Evolutionary conservation across 768 basidiomycete species (phyloP).

Genomic region (Psilocybe sp.): DNA sequence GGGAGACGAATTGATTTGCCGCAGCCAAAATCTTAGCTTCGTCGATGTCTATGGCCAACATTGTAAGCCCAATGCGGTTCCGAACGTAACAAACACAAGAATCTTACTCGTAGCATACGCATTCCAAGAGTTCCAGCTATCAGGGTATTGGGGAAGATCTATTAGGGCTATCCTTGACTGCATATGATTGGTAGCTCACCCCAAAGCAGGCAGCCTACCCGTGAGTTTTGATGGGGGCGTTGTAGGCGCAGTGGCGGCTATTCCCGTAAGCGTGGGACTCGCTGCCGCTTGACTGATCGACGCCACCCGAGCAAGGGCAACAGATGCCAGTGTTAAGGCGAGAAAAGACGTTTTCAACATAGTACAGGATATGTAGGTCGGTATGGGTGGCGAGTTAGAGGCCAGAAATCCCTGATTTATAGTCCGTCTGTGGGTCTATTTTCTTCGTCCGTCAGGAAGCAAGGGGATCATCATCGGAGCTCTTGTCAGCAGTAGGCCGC

Average conservation of each 20-base stretch:
- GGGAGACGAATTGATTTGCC: constrained; percentile 42
- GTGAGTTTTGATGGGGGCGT: constrained; percentile 35
- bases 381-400: no score
- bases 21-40: constrained; percentile 43
- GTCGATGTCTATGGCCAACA: constrained; percentile 33
- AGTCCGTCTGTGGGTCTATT: no score
- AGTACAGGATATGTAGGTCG: no score
- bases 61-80: background rate
- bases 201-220: constrained; percentile 46
- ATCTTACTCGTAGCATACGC: constrained; percentile 35
- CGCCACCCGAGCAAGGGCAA: constrained; percentile 4
- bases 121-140: constrained; percentile 54
- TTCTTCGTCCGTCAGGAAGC: no score
- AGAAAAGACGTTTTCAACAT: constrained; percentile 2
- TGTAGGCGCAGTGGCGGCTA: constrained; percentile 36
- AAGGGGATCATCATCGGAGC: no score
- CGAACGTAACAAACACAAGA: background rate
- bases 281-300: constrained; percentile 5
- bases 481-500: no score
- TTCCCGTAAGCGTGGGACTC: constrained; percentile 19
- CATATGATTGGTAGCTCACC: constrained; percentile 23
- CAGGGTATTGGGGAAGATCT: background rate
- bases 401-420: no score
- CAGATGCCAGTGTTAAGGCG: background rate
- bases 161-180: background rate